Evolutionary conservation across 805 yeast species (phyloP).

Genomic region (Schwanniomyces pseudopolymorphus): DNA sequence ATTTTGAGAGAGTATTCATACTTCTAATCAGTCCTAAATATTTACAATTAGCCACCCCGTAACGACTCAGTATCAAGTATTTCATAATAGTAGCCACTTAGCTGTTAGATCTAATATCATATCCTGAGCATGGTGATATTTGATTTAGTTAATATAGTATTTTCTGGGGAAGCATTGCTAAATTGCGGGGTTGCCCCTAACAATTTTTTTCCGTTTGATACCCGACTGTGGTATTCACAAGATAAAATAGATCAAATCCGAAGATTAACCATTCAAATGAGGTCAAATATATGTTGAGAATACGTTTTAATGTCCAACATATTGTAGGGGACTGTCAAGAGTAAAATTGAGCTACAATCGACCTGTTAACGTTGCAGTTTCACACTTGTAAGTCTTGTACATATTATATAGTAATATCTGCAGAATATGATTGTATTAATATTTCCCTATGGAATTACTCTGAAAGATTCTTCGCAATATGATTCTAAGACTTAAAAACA

Average conservation of each 20-base stretch:
- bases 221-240: neutral
- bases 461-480: too few relatives aligned
- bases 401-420: too few relatives aligned
- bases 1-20: slow-evolving; percentile 3
- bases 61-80: neutral
- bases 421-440: too few relatives aligned
- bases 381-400: too few relatives aligned
- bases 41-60: neutral
- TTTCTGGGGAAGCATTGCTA: neutral
- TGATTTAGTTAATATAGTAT: too few relatives aligned
- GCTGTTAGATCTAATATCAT: neutral
- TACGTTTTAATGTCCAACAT: too few relatives aligned
- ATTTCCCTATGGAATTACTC: too few relatives aligned
- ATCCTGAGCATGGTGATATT: neutral
- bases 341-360: too few relatives aligned
- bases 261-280: neutral
- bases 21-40: neutral
- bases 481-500: too few relatives aligned
- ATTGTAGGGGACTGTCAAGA: too few relatives aligned
- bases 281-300: too few relatives aligned
- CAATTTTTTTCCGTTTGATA: neutral
- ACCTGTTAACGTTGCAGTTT: too few relatives aligned
- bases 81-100: neutral
- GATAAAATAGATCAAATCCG: neutral
- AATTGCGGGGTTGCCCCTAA: neutral